Evolutionary conservation across 768 basidiomycete genomes (phyloP), one percentile per base, ranked within the genome.

Genomic region (Arthromyces matolae): DNA sequence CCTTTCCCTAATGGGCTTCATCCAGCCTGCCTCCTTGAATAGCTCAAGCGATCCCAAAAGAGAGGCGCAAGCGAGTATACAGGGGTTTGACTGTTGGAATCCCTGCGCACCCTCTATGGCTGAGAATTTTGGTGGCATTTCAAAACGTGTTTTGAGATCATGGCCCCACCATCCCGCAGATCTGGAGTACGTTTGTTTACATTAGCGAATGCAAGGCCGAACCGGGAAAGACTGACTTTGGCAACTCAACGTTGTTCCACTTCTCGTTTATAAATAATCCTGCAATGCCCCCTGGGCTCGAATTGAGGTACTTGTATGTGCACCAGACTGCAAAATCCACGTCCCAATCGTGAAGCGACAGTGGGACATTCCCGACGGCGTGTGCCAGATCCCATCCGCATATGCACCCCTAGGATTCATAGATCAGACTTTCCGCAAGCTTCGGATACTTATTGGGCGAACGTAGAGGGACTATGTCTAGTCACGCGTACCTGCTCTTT

Each of bases 291-390:
- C 95, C 95, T 9, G 96, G 93, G 5, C 95, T 92, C 14, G 93
- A 87, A 70, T 97, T 98, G 50, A 97, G 79, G 64, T 97, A 99
- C 70, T 90, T 98, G 78, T 98, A 99, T 25, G 93, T 89, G 66
- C 96, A 99, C 92, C 95, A 98, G 28, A 94, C 94, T 3, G 95
- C 96, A 63, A 97, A 98, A 66, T 99, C 96, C 57, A 91, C 87
- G 55, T 80, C 73, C 95, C 96, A 99, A 50, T 93, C 88, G 64
- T 95, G 91, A 54, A 99, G 72, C 39, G 79, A 73, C 57, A 95
- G 68, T 29, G 90, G 89, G 28, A 98, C 91, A 66, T 99, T 99
- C 39, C 95, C 96, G 36, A 85, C 78, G 5, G 89, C 95, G 66
- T 99, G 96, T 7, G 96, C 96, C 13, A 97, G 82, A 71, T 99